These are phyloP conservation scores for Salix koriyanagi DNA, from an alignment of 345 rosid species.

Conservation along the genomic window DNA sequence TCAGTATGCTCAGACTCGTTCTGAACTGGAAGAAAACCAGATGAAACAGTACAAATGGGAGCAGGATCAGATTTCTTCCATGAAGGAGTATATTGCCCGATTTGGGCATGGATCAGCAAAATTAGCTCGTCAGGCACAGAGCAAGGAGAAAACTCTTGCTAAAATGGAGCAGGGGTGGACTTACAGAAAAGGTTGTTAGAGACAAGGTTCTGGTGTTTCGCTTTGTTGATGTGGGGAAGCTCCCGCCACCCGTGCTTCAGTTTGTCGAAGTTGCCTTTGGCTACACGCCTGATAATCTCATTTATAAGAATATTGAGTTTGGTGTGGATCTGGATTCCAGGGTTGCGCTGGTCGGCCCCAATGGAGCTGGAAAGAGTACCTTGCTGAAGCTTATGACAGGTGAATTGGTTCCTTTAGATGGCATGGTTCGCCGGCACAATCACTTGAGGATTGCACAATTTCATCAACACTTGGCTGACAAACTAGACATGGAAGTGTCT, in stretches of 20 bases:
- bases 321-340: conserved; percentile 97
- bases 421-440: conserved; percentile 97
- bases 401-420: conserved; percentile 73
- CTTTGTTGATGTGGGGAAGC: conserved; percentile 90
- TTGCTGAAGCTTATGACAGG: conserved; percentile 97
- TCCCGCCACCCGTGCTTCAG: conserved; percentile 97
- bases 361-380: conserved; percentile 98
- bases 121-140: conserved; percentile 98
- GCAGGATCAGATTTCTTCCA: conserved; percentile 93
- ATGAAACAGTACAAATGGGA: conserved; percentile 99
- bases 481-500: conserved; percentile 76
- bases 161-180: conserved; percentile 99
- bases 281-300: conserved; percentile 73
- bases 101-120: conserved; percentile 99
- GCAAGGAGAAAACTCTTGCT: conserved; percentile 96
- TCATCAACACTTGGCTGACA: conserved; percentile 95
- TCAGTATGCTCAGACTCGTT: conserved; percentile 93
- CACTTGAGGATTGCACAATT: conserved; percentile 90
- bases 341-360: conserved; percentile 91
- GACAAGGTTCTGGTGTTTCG: conserved; percentile 84
- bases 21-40: conserved; percentile 94
- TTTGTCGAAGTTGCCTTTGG: conserved; percentile 94
- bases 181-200: conserved; percentile 71
- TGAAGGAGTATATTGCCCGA: conserved; percentile 99
- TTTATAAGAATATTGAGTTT: conserved; percentile 84